Base-by-base conservation (phyloP, 306 rosid genomes). In the Prunus mira region DNA sequence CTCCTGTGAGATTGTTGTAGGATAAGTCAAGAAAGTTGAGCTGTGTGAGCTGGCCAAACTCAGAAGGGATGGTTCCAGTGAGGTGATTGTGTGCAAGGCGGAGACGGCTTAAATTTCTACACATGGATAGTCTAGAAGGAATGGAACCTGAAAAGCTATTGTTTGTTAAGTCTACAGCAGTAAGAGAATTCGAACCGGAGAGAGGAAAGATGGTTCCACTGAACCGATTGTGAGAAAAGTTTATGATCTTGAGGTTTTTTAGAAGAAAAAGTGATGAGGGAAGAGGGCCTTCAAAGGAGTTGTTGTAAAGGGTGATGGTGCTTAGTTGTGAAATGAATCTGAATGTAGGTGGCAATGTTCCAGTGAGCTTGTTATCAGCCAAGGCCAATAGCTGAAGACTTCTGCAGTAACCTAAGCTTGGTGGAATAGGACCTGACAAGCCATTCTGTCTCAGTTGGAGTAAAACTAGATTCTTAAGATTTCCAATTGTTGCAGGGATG, bases 391-490 rank as follows among this genome's bases (percentile, higher is more conserved):
- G 58, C 83, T 87, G 88, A 75, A 92, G 97, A 64, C 85, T 88
- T 85, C 62, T 81, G 73, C 99, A 95, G 83, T 87, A 91, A 25
- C 97, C 97, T 86, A 95, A 60, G 86, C 99, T 95, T 60, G 92
- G 89, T 12, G 99, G 99, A 67, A 95, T 87, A 20, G 93, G 89
- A 81, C 99, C 99, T 54, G 86, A 81, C 79, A 95, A 85, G 72
- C 84, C 90, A 80, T 95, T 95, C 82, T 92, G 97, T 89, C 99
- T 89, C 76, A 95, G 83, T 10, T 95, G 99, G 79, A 95, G 97
- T 84, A 92, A 50, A 79, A 87, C 84, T 2, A 95, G 88, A 65
- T 89, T 78, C 85, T 87, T 87, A 8, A 95, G 88, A 73, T 87
- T 91, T 65, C 99, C 99, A 61, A 95, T 88, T 38, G 90, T 84